Evolutionary conservation across 345 rosid genomes (phyloP).

Genomic region (Populus ilicifolia): DNA sequence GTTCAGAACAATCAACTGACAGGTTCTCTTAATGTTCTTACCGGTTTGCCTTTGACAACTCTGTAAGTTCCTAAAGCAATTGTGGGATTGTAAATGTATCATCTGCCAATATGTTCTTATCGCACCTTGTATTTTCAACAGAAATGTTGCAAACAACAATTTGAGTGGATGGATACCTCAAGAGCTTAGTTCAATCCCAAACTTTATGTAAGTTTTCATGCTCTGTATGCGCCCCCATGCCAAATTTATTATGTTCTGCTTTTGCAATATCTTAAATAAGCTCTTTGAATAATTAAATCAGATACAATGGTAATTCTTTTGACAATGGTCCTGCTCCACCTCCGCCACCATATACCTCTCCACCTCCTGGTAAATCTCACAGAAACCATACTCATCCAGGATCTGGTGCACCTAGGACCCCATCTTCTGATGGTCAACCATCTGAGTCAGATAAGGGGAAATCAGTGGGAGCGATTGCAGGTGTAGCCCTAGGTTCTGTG

Average conservation of each 20-base stretch:
- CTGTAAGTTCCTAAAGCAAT: slow-evolving; percentile 53
- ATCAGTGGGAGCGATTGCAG: slow-evolving; percentile 57
- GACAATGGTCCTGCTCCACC: slow-evolving; percentile 78
- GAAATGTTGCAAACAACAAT: slow-evolving; percentile 87
- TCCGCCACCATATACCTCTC: slow-evolving; percentile 51
- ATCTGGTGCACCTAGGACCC: slow-evolving; percentile 31
- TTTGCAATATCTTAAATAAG: slow-evolving; percentile 15
- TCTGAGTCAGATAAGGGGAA: slow-evolving; percentile 50
- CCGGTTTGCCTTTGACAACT: slow-evolving; percentile 58
- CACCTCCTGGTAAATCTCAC: slow-evolving; percentile 55
- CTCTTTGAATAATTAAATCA: slow-evolving; percentile 36
- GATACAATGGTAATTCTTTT: slow-evolving; percentile 81
- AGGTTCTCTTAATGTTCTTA: slow-evolving; percentile 69
- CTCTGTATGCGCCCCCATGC: background rate
- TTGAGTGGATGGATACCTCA: slow-evolving; percentile 88
- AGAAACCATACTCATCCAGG: slow-evolving; percentile 44
- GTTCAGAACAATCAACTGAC: slow-evolving; percentile 87
- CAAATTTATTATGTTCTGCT: slow-evolving; percentile 6
- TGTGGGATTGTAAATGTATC: background rate
- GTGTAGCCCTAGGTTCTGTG: slow-evolving; percentile 61
- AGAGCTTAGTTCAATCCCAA: slow-evolving; percentile 61
- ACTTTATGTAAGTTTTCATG: slow-evolving; percentile 58
- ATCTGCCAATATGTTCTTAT: slow-evolving; percentile 14
- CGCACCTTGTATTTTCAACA: slow-evolving; percentile 29
- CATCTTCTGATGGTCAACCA: slow-evolving; percentile 36